A percentile compares a stretch with the other conserved stretches of the same genome.
phyloP scores from a whole-genome alignment of 2,329 filamentous ascomycete genomes.

The Penicillium polonicum region DNA sequence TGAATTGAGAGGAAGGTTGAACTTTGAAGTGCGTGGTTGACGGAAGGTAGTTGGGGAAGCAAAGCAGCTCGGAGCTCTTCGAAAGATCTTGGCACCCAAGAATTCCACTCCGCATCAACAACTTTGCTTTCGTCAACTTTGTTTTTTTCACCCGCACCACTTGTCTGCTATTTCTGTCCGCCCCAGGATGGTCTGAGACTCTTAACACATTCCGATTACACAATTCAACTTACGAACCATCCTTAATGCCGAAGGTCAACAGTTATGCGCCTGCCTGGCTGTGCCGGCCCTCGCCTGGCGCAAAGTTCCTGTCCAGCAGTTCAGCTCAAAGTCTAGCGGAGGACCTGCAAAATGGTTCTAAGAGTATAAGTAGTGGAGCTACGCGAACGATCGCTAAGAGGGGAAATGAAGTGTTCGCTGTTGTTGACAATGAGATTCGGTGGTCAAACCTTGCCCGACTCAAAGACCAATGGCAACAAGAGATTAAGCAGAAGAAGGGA shows the following conservation, averaged over 20 bases:
- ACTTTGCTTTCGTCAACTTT: constrained; percentile 9
- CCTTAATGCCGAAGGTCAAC: constrained; percentile 77
- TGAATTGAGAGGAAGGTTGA: constrained; percentile 1
- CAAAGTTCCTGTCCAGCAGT: constrained; percentile 67
- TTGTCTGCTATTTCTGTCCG: constrained; percentile 1
- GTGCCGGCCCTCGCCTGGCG: constrained; percentile 71
- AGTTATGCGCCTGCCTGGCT: constrained; percentile 88
- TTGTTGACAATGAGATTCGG: constrained; percentile 82
- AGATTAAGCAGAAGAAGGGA: constrained; percentile 34
- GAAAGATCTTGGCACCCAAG: constrained; percentile 24
- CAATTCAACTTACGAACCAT: neutral
- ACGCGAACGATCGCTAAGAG: constrained; percentile 70
- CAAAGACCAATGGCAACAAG: constrained; percentile 61
- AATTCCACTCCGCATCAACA: constrained; percentile 26
- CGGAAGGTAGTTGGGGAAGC: constrained; percentile 16
- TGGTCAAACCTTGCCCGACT: constrained; percentile 83
- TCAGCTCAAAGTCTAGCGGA: constrained; percentile 43
- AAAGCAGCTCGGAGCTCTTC: constrained; percentile 26
- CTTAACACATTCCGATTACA: neutral
- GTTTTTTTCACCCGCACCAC: neutral
- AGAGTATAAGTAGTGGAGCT: constrained; percentile 39
- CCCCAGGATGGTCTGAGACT: constrained; percentile 11
- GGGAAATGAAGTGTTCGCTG: constrained; percentile 85
- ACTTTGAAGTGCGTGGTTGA: constrained; percentile 1
- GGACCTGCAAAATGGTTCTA: constrained; percentile 27